A percentile compares a stretch with the other conserved stretches of the same genome.
Conservation (phyloP, 768 basidiomycete genomes). For the Mycena polygramma region DNA sequence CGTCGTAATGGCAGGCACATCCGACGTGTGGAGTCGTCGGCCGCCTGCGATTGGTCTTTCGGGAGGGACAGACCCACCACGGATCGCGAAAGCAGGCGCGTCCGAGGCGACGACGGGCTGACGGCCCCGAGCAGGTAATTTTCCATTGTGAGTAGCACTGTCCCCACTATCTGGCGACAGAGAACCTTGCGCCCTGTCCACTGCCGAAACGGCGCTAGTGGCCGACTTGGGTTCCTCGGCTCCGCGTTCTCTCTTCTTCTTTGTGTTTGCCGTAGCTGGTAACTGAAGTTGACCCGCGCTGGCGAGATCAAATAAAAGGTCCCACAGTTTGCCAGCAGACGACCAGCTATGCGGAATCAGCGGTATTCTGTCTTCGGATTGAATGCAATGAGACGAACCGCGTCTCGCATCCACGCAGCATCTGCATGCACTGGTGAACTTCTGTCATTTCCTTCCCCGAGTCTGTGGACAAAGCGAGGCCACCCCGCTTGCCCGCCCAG, state of each 20-base stretch:
- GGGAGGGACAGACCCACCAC: neutral
- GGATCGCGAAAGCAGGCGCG: neutral
- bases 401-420: conserved; percentile 58
- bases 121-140: neutral
- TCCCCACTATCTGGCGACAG: conserved; percentile 1
- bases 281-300: conserved; percentile 38
- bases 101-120: neutral
- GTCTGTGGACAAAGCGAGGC: conserved; percentile 54
- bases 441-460: conserved; percentile 67
- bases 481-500: conserved; percentile 69
- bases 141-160: neutral
- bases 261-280: conserved; percentile 37
- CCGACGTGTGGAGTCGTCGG: conserved; percentile 25
- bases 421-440: conserved; percentile 69
- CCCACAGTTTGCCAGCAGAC: conserved; percentile 56
- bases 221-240: conserved; percentile 53
- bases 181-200: conserved; percentile 22
- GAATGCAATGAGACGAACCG: conserved; percentile 45
- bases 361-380: neutral
- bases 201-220: conserved; percentile 42
- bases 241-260: conserved; percentile 65
- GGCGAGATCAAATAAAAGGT: conserved; percentile 41
- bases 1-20: conserved; percentile 34
- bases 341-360: conserved; percentile 50
- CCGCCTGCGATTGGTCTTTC: conserved; percentile 3